These are phyloP conservation scores for Acanthamoeba royreba DNA, from an alignment of 208 protist species.

Conservation along the genomic window DNA sequence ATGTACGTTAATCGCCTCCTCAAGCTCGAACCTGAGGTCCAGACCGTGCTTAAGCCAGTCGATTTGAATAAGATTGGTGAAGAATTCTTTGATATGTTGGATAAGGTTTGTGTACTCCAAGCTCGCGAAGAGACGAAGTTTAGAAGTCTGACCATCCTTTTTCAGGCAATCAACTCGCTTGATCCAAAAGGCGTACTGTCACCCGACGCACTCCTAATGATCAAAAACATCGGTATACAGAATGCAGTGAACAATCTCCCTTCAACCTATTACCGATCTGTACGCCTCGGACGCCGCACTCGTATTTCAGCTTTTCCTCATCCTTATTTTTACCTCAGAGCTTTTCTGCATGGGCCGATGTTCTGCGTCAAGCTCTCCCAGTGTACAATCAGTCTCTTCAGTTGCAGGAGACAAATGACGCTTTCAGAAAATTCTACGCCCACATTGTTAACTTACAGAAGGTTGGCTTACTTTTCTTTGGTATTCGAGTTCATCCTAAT, in stretches of 20 bases:
- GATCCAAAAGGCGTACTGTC: background rate
- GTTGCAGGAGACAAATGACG: background rate
- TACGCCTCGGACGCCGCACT: background rate
- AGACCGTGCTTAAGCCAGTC: background rate
- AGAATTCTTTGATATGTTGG: background rate
- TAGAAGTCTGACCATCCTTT: background rate
- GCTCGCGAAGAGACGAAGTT: too few relatives aligned
- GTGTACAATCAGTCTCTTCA: background rate
- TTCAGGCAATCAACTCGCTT: background rate
- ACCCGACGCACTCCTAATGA: background rate
- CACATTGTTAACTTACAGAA: background rate
- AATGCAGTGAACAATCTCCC: background rate
- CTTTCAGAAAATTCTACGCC: background rate
- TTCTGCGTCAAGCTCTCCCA: background rate
- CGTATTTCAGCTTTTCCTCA: too few relatives aligned
- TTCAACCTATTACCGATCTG: background rate
- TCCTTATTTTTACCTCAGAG: too few relatives aligned
- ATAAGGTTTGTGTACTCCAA: background rate
- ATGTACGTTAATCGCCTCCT: background rate
- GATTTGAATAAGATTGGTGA: background rate
- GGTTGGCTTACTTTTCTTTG: background rate
- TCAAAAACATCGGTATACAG: background rate
- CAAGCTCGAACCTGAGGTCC: background rate
- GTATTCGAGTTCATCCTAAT: too few relatives aligned
- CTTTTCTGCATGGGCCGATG: background rate